phyloP scores from a whole-genome alignment of 371 early-diverging fungal species.

The Enterospora canceri region DNA sequence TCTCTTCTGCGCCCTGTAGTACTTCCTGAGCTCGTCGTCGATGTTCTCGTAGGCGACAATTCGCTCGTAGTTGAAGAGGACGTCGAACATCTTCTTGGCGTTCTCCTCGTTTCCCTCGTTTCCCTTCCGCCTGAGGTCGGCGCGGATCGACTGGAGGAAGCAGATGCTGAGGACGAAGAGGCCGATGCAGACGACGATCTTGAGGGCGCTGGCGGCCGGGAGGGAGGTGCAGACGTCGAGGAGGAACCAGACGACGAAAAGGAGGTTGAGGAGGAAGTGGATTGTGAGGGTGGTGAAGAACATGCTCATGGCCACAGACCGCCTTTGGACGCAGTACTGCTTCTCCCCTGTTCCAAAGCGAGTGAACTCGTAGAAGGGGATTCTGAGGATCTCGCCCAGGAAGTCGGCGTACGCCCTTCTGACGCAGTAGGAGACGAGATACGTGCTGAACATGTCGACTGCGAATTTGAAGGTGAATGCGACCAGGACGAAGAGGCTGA shows the following conservation, averaged over 20 bases:
- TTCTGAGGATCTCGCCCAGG: slow-evolving; percentile 12
- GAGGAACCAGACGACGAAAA: slow-evolving; percentile 1
- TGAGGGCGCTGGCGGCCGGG: neutral
- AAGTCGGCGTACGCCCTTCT: slow-evolving; percentile 7
- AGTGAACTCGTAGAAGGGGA: slow-evolving; percentile 2
- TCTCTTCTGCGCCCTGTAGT: neutral
- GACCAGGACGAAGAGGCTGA: neutral
- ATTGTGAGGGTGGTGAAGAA: slow-evolving; percentile 14
- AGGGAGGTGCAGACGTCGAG: neutral
- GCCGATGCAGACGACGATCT: neutral
- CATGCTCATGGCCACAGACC: slow-evolving; percentile 4
- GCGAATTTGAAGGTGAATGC: neutral
- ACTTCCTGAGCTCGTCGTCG: slow-evolving; percentile 6
- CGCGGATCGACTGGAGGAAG: neutral
- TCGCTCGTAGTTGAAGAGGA: slow-evolving; percentile 23
- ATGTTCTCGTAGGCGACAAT: slow-evolving; percentile 20
- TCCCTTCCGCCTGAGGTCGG: neutral
- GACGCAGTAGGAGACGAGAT: slow-evolving; percentile 14
- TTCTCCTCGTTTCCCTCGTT: slow-evolving; percentile 16
- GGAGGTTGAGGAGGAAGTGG: slow-evolving; percentile 1
- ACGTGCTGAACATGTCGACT: slow-evolving; percentile 5
- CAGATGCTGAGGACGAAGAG: slow-evolving; percentile 1
- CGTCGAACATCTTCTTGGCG: slow-evolving; percentile 21
- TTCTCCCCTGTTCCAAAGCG: slow-evolving; percentile 17
- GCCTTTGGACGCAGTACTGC: slow-evolving; percentile 12